These are phyloP conservation scores for Rhizopus delemar DNA, from an alignment of 371 early-diverging fungal genomes.

Conservation along the genomic window DNA sequence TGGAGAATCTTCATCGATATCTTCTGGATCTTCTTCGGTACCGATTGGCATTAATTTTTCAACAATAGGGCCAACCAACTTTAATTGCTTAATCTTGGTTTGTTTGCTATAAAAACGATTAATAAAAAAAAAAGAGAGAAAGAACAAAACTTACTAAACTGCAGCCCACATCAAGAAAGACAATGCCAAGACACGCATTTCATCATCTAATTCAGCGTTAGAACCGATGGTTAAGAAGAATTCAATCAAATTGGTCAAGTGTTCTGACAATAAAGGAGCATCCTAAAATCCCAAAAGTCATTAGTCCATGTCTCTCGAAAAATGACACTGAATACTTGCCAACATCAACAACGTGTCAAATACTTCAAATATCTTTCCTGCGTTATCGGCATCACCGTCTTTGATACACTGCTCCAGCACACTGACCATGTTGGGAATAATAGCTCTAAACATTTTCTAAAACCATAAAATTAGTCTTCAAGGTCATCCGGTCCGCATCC, in stretches of 20 bases:
- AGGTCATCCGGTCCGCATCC: slow-evolving; percentile 8
- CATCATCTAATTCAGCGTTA: slow-evolving; percentile 64
- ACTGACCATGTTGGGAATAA: slow-evolving; percentile 82
- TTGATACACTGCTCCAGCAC: slow-evolving; percentile 78
- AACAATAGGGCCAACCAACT: slow-evolving; percentile 74
- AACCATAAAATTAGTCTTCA: slow-evolving; percentile 17
- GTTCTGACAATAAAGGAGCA: slow-evolving; percentile 72
- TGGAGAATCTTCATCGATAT: slow-evolving; percentile 81
- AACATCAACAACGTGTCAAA: slow-evolving; percentile 79
- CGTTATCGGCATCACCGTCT: slow-evolving; percentile 69
- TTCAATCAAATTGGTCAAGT: slow-evolving; percentile 72
- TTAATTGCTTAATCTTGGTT: slow-evolving; percentile 72
- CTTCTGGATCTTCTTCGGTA: slow-evolving; percentile 79
- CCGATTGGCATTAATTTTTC: slow-evolving; percentile 78
- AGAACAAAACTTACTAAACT: slow-evolving; percentile 60
- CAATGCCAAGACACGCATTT: slow-evolving; percentile 73
- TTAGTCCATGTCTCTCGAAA: background rate
- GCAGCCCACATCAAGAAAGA: slow-evolving; percentile 80
- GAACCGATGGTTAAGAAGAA: slow-evolving; percentile 71
- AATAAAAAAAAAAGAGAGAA: background rate
- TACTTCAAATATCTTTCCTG: slow-evolving; percentile 80
- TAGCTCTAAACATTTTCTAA: slow-evolving; percentile 64
- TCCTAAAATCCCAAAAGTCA: slow-evolving; percentile 43
- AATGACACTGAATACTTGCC: slow-evolving; percentile 26
- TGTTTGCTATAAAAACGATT: slow-evolving; percentile 55